Conservation (phyloP, 2,329 filamentous ascomycete genomes). For the Neocatenulostroma microsporum region DNA sequence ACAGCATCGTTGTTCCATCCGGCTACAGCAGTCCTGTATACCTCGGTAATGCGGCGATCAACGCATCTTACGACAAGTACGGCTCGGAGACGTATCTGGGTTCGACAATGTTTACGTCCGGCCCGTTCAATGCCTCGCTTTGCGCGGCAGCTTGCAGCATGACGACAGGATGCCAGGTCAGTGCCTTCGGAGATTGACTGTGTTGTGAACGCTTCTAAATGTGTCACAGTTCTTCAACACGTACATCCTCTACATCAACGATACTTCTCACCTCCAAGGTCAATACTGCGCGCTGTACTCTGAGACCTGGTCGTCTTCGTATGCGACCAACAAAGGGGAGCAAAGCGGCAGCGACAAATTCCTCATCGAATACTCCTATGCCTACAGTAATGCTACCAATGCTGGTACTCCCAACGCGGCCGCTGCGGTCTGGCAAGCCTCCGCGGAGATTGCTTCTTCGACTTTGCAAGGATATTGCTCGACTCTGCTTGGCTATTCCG, state of each 20-base stretch:
- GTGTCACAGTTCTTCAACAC: slow-evolving; percentile 31
- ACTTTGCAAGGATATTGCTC: too few relatives aligned
- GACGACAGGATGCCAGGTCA: slow-evolving; percentile 18
- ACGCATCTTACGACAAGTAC: slow-evolving; percentile 26
- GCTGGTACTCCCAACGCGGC: too few relatives aligned
- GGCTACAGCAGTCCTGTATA: slow-evolving; percentile 16
- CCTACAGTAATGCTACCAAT: too few relatives aligned
- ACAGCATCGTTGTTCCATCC: slow-evolving; percentile 18
- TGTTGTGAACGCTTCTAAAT: too few relatives aligned
- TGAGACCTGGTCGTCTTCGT: slow-evolving; percentile 16
- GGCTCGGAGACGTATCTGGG: slow-evolving; percentile 20
- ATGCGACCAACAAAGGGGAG: slow-evolving; percentile 22
- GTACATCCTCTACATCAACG: slow-evolving; percentile 26
- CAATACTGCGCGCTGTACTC: slow-evolving; percentile 26
- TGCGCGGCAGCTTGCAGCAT: slow-evolving; percentile 22
- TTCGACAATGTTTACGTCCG: slow-evolving; percentile 16
- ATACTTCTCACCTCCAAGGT: slow-evolving; percentile 13
- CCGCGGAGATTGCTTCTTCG: too few relatives aligned
- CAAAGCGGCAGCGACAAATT: slow-evolving; percentile 16
- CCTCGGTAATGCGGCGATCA: slow-evolving; percentile 23
- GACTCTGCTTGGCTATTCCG: too few relatives aligned
- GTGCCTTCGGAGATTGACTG: too few relatives aligned
- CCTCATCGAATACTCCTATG: slow-evolving; percentile 16
- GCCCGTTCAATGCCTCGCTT: slow-evolving; percentile 16
- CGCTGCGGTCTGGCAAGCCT: too few relatives aligned